phyloP scores from a whole-genome alignment of 345 rosid genomes.

The Euphorbia lathyris region DNA sequence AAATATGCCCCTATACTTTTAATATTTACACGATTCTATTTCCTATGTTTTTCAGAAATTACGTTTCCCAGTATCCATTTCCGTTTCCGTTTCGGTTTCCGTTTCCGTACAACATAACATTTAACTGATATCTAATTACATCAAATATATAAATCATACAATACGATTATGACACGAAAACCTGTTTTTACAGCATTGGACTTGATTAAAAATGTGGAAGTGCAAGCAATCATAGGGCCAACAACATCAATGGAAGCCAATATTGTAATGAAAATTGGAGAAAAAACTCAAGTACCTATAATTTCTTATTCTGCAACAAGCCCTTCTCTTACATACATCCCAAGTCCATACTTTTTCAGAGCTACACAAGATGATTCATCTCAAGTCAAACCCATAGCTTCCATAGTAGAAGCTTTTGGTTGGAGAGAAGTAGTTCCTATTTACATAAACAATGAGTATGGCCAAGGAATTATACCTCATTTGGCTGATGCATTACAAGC shows the following conservation, averaged over 20 bases:
- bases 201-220: constrained; percentile 42
- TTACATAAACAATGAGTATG: constrained; percentile 1
- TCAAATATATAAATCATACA: too few species aligned
- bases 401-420: constrained; percentile 30
- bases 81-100: too few species aligned
- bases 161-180: too few species aligned
- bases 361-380: constrained; percentile 38
- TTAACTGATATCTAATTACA: too few species aligned
- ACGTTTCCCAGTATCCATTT: too few species aligned
- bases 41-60: too few species aligned
- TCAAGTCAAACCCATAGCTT: constrained; percentile 44
- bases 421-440: constrained; percentile 47
- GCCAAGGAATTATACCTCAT: constrained; percentile 42
- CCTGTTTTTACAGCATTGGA: constrained; percentile 44
- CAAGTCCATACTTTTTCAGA: constrained; percentile 37
- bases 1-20: too few species aligned
- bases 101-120: too few species aligned
- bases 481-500: constrained; percentile 39
- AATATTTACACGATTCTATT: too few species aligned
- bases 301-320: constrained; percentile 44
- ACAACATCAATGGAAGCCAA: constrained; percentile 42
- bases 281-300: constrained; percentile 46
- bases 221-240: constrained; percentile 59
- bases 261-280: constrained; percentile 31
- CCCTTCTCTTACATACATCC: constrained; percentile 30